phyloP scores from a whole-genome alignment of 345 rosid genomes.

The Eucalyptus erythrocorys region DNA sequence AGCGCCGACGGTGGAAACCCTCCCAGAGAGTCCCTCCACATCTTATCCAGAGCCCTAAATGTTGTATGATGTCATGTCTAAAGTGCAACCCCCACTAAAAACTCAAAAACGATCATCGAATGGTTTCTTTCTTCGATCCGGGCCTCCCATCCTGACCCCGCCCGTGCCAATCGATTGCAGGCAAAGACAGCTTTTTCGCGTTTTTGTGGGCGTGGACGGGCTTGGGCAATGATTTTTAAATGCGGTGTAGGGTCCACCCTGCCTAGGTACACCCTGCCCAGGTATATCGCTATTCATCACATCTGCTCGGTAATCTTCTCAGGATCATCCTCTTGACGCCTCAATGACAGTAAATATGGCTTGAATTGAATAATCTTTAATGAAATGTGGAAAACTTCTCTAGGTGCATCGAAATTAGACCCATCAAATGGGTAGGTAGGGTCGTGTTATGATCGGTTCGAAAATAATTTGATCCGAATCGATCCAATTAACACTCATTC shows the following conservation, averaged over 20 bases:
- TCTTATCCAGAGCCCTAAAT: not conserved
- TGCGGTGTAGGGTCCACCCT: not conserved
- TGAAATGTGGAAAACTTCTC: not conserved
- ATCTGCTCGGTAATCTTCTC: not conserved
- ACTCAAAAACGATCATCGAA: not conserved
- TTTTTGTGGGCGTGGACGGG: not conserved
- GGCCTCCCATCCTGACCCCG: not conserved
- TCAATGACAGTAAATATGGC: no score
- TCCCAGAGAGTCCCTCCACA: no score
- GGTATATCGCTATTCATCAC: no score
- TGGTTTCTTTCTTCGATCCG: not conserved
- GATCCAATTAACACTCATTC: no score
- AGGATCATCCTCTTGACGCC: no score
- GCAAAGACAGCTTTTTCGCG: not conserved
- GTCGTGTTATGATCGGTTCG: no score
- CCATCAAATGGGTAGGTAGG: no score
- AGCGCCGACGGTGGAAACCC: not conserved
- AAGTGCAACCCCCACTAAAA: not conserved
- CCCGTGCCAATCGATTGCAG: not conserved
- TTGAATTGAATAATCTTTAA: not conserved
- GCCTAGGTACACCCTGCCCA: not conserved
- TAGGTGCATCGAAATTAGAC: not conserved
- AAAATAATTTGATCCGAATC: no score
- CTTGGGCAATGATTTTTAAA: not conserved
- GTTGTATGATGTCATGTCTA: not conserved